Evolutionary conservation across 108 stramenopile genomes (phyloP).

Genomic region (Stephanodiscus triporus): DNA sequence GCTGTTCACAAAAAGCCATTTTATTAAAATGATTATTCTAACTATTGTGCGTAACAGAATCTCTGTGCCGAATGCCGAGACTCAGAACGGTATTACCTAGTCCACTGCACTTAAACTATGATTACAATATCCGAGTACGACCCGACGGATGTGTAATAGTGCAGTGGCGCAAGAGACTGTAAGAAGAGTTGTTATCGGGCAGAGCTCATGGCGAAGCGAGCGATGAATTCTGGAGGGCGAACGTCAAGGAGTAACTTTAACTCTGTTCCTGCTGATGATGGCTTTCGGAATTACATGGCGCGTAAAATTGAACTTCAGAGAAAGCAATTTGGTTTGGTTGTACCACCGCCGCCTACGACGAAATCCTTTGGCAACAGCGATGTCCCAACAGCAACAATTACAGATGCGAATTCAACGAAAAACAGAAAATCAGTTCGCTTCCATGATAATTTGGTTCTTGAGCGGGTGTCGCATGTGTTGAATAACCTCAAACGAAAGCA

Average conservation of each 20-base stretch:
- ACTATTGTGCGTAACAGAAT: too few species aligned
- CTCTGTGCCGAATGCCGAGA: too few species aligned
- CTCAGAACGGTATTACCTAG: too few species aligned
- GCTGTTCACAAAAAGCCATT: too few species aligned
- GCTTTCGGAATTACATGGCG: conserved; percentile 84
- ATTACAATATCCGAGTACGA: too few species aligned
- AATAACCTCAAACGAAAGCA: conserved; percentile 41
- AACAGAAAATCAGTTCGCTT: conserved; percentile 48
- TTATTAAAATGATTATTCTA: too few species aligned
- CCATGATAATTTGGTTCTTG: conserved; percentile 29
- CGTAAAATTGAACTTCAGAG: conserved; percentile 82
- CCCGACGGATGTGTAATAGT: too few species aligned
- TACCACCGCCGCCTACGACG: conserved; percentile 84
- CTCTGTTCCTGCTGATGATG: conserved; percentile 57
- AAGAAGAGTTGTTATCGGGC: not conserved
- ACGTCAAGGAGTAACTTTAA: conserved; percentile 21
- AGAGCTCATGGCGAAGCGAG: too few species aligned
- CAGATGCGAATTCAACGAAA: conserved; percentile 1
- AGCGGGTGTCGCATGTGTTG: conserved; percentile 38
- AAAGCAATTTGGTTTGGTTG: conserved; percentile 68
- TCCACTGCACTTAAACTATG: too few species aligned
- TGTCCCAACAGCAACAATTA: not conserved
- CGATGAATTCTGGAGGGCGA: not conserved
- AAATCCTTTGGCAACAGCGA: not conserved
- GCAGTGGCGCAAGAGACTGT: not conserved